Evolutionary conservation across 2,329 filamentous ascomycete genomes (phyloP), one percentile per base, ranked within the genome.

Genomic region (Chaetomium sp.): DNA sequence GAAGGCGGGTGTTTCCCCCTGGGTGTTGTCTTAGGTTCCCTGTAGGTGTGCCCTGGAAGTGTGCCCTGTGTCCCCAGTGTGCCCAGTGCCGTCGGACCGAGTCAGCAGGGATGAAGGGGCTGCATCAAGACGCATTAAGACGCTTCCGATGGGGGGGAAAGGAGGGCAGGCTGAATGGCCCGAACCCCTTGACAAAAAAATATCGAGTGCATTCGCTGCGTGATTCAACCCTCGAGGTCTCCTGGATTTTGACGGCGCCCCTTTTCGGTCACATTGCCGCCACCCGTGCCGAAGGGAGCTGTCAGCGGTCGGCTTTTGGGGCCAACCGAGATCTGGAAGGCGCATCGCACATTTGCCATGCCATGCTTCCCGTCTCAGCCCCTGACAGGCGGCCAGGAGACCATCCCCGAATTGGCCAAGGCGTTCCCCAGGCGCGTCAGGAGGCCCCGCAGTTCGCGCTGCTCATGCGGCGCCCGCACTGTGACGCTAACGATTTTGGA

Each of bases 351-450:
- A 42, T 42, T 42, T 42, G 35, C 35, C 35, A 42, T 42, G 35
- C 35, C 35, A 42, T 42, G 35, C 35, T 42, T 42, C 35, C 35
- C 35, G 35, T 7, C 42, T 47, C 16, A 54, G 50, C 66, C 64
- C 64, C 62, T 65, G 62, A 56, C 45, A 19, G 6, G 27, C 13
- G 49, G 47, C 42, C 35, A 33, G 31, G 12, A 31, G 8, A 53
- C 63, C 61, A 65, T 65, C 59, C 67, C 59, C 27, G 45, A 56
- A 60, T 54, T 49, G 64, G 65, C 57, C 60, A 59, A 58, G 51
- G n/a, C 61, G 31, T 13, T 27, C 35, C 38, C 49, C 59, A 38
- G 61, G 38, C 35, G 27, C 62, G 62, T 67, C 64, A 68, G 65
- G 68, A 64, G 65, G 27, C 54, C 57, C 54, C 60, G 53, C 33